phyloP scores from a whole-genome alignment of 495 filamentous ascomycete species.

The Penicillium desertorum region DNA sequence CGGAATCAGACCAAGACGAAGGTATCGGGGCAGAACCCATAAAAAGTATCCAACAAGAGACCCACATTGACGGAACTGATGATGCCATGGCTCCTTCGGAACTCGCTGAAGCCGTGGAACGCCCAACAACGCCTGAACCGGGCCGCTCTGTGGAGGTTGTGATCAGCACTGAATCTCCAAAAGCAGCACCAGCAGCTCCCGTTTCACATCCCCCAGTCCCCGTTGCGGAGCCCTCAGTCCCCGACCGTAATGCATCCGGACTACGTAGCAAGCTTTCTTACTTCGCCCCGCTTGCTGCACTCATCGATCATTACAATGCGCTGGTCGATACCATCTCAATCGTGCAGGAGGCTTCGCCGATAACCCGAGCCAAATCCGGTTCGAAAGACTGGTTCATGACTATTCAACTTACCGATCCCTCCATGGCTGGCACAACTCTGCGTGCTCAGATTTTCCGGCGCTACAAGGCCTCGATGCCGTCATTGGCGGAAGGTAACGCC shows the following conservation, averaged over 20 bases:
- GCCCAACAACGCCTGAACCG: not conserved
- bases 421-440: constrained; percentile 44
- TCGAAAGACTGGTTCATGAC: constrained; percentile 68
- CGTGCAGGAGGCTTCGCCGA: constrained; percentile 55
- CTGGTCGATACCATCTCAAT: constrained; percentile 67
- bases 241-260: constrained; percentile 43
- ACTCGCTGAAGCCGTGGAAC: not conserved
- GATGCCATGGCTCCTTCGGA: not conserved
- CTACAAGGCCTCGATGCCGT: constrained; percentile 67
- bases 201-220: constrained; percentile 19
- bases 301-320: constrained; percentile 56
- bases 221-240: constrained; percentile 14
- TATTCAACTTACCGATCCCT: constrained; percentile 68
- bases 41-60: not conserved
- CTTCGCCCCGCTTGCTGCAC: constrained; percentile 64
- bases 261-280: constrained; percentile 64
- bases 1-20: not conserved
- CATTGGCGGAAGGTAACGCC: constrained; percentile 66
- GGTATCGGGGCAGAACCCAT: not conserved
- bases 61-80: not conserved
- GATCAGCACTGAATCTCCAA: constrained; percentile 1
- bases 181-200: constrained; percentile 10
- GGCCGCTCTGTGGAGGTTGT: constrained; percentile 2
- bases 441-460: constrained; percentile 72
- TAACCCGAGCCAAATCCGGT: constrained; percentile 61